phyloP scores from a whole-genome alignment of 257 asterid species.

The Solanum dulcamara region DNA sequence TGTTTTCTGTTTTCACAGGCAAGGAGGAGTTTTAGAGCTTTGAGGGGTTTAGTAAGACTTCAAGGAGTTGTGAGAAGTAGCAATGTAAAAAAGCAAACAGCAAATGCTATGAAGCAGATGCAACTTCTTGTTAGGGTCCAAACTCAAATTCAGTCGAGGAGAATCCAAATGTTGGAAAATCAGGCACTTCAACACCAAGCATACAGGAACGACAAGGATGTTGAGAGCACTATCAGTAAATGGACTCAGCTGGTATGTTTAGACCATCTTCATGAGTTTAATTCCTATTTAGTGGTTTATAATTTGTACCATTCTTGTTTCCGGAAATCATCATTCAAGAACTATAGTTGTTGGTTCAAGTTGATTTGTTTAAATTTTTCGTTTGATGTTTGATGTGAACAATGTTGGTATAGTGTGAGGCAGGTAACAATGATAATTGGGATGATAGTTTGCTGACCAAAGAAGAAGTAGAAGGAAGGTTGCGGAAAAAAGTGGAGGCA shows the following conservation, averaged over 20 bases:
- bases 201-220: conserved; percentile 35
- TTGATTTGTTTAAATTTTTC: background rate
- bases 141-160: conserved; percentile 73
- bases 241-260: conserved; percentile 53
- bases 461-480: conserved; percentile 67
- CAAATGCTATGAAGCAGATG: conserved; percentile 87
- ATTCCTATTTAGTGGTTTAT: background rate
- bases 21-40: conserved; percentile 67
- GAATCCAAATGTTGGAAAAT: conserved; percentile 79
- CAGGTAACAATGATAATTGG: conserved; percentile 60
- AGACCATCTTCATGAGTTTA: background rate
- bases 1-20: conserved; percentile 30
- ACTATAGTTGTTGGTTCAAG: background rate
- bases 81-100: conserved; percentile 66
- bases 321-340: background rate
- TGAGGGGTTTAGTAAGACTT: conserved; percentile 89
- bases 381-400: background rate
- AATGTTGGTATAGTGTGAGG: conserved; percentile 39
- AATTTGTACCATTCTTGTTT: background rate
- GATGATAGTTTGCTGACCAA: conserved; percentile 74
- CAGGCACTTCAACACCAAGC: conserved; percentile 39
- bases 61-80: conserved; percentile 82
- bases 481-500: conserved; percentile 69
- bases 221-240: conserved; percentile 55
- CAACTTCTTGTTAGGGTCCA: conserved; percentile 82